Evolutionary conservation across 2,329 filamentous ascomycete species (phyloP), one percentile per base, ranked within the genome.

Genomic region (Ophiostoma populinum): DNA sequence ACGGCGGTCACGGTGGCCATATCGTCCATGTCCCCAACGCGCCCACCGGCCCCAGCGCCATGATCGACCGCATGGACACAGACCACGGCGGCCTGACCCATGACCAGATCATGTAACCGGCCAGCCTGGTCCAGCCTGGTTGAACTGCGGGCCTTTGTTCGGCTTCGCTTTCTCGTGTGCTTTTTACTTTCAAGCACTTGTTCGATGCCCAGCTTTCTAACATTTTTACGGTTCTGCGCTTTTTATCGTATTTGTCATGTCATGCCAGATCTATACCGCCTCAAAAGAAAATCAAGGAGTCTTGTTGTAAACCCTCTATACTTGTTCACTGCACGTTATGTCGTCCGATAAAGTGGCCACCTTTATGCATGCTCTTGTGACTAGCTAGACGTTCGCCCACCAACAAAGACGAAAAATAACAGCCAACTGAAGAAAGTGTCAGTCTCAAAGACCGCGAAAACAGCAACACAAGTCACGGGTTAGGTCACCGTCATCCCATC

Each of bases 21-120:
- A 24, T 24, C 8, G 8, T 12, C 7, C 5, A 5, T 12, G n/a
- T 24, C 8, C 24, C 29, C 18, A 32, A 32, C 29, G 22, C 16
- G 4, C 12, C 18, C 12, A 21, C 6, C 29, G 20, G n/a, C 12
- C 19, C 28, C 28, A 29, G 27, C 15, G 12, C 20, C 9, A 7
- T 21, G 40, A 76, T 59, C 43, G 78, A 86, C 43, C 68, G 64
- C 46, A 93, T 94, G 83, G 86, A 94, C 46, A 81, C 76, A 22
- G 75, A 83, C 44, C 67, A 70, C 37, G 71, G 65, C 34, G 79
- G 77, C 41, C 59, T 92, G 52, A 92, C 85, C n/a, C 90, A 95
- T 58, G 87, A 95, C 53, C 86, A 95, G 63, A 94, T 95, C 59
- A 93, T 95, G 86, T 95, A 42, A 47, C 19, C 10, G 8, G 2